phyloP scores from a whole-genome alignment of 352 stramenopile species.

The Pythium periplocum region DNA sequence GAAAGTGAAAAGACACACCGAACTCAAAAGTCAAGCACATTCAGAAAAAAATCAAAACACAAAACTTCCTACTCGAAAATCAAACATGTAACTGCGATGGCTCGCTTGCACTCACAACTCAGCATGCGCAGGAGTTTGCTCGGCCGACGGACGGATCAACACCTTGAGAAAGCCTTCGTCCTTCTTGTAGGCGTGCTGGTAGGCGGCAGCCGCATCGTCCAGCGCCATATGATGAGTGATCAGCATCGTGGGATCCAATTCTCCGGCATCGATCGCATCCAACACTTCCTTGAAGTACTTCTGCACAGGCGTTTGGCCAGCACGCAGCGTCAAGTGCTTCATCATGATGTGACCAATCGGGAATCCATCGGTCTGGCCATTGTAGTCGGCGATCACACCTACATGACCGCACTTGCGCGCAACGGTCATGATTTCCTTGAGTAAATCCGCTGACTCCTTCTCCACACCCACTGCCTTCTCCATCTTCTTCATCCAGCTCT shows the following conservation, averaged over 20 bases:
- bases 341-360: constrained; percentile 55
- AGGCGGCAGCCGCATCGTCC: constrained; percentile 48
- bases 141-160: constrained; percentile 27
- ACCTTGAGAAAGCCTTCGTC: constrained; percentile 59
- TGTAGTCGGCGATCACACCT: constrained; percentile 51
- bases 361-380: constrained; percentile 32
- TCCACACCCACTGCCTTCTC: constrained; percentile 50
- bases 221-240: constrained; percentile 52
- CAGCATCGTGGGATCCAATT: constrained; percentile 47
- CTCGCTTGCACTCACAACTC: no score
- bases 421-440: constrained; percentile 55
- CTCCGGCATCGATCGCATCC: constrained; percentile 42
- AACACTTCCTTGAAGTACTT: constrained; percentile 57
- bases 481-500: constrained; percentile 35
- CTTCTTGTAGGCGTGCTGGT: constrained; percentile 49
- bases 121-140: no score
- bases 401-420: constrained; percentile 56
- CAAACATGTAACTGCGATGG: neutral
- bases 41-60: neutral
- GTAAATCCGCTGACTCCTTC: constrained; percentile 39
- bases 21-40: neutral
- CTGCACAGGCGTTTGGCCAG: constrained; percentile 41
- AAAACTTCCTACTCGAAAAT: neutral
- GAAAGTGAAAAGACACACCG: no score
- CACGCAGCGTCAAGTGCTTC: constrained; percentile 52